phyloP scores from a whole-genome alignment of 306 rosid species.

The Leucaena leucocephala region DNA sequence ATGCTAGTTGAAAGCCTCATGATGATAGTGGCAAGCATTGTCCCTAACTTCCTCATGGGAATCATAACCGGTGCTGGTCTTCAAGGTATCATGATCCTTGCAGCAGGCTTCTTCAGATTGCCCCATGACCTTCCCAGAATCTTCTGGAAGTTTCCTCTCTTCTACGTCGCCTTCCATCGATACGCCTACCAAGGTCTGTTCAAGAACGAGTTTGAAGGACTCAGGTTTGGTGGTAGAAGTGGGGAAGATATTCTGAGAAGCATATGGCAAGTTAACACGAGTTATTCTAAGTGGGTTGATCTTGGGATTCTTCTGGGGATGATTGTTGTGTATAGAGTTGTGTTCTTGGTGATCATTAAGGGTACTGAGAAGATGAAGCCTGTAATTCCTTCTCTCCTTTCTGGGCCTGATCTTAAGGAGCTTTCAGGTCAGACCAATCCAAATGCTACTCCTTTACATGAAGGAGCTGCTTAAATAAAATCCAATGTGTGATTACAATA shows the following conservation, averaged over 20 bases:
- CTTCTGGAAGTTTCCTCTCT: slow-evolving; percentile 66
- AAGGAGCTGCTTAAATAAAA: background rate
- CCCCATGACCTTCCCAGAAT: slow-evolving; percentile 57
- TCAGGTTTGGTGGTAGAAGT: slow-evolving; percentile 6
- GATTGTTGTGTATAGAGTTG: slow-evolving; percentile 51
- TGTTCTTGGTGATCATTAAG: slow-evolving; percentile 56
- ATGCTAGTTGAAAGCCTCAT: slow-evolving; percentile 76
- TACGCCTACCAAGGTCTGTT: slow-evolving; percentile 67
- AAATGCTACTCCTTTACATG: slow-evolving; percentile 8
- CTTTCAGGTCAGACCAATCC: background rate
- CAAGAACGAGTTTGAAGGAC: slow-evolving; percentile 70
- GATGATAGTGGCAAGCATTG: slow-evolving; percentile 75
- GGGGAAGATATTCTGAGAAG: slow-evolving; percentile 48
- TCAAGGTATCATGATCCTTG: slow-evolving; percentile 65
- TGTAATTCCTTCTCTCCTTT: background rate
- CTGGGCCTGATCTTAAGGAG: background rate
- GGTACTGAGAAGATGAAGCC: slow-evolving; percentile 53
- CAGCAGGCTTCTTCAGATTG: slow-evolving; percentile 59
- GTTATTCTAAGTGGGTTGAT: slow-evolving; percentile 74
- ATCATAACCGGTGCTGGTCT: slow-evolving; percentile 74
- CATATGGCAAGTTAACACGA: slow-evolving; percentile 49
- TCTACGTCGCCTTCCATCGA: slow-evolving; percentile 61
- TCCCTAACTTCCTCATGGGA: slow-evolving; percentile 79
- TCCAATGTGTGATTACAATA: background rate
- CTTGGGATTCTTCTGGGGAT: slow-evolving; percentile 60